These are phyloP conservation scores for Blastomyces silverae DNA, from an alignment of 2,329 filamentous ascomycete genomes.

Conservation along the genomic window DNA sequence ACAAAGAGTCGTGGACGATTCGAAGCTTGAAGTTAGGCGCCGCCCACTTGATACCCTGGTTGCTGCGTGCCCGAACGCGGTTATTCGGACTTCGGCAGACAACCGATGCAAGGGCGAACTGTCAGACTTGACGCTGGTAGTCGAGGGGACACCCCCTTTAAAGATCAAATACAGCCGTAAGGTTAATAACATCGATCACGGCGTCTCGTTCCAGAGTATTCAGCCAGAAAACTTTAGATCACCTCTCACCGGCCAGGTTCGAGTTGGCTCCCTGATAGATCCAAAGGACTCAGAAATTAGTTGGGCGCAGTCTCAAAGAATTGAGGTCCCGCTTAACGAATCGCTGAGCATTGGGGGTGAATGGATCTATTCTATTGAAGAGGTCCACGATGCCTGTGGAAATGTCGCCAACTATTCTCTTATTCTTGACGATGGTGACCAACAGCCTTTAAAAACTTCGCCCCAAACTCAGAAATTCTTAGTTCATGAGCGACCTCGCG, in stretches of 20 bases:
- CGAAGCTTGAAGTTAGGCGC: conserved; percentile 84
- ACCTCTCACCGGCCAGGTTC: conserved; percentile 60
- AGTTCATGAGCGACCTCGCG: conserved; percentile 78
- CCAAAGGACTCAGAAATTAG: conserved; percentile 50
- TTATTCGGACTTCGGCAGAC: conserved; percentile 56
- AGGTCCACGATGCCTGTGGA: conserved; percentile 84
- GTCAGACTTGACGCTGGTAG: conserved; percentile 75
- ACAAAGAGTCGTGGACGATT: conserved; percentile 79
- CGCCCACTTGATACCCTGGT: conserved; percentile 71
- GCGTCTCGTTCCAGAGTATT: conserved; percentile 86
- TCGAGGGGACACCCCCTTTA: conserved; percentile 81
- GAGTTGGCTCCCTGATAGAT: conserved; percentile 52
- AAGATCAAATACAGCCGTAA: conserved; percentile 87
- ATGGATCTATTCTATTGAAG: conserved; percentile 86
- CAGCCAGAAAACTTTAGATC: conserved; percentile 82
- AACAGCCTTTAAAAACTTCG: conserved; percentile 51
- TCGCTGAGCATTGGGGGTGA: conserved; percentile 70
- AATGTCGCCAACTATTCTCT: conserved; percentile 69
- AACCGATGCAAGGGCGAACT: conserved; percentile 80
- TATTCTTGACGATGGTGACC: conserved; percentile 58
- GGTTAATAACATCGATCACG: conserved; percentile 74
- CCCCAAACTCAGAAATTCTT: conserved; percentile 68
- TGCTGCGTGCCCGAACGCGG: conserved; percentile 74
- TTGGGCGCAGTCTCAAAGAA: conserved; percentile 70
- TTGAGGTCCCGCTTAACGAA: conserved; percentile 82